phyloP scores from a whole-genome alignment of 345 rosid species.

The Noccaea bulbosa region DNA sequence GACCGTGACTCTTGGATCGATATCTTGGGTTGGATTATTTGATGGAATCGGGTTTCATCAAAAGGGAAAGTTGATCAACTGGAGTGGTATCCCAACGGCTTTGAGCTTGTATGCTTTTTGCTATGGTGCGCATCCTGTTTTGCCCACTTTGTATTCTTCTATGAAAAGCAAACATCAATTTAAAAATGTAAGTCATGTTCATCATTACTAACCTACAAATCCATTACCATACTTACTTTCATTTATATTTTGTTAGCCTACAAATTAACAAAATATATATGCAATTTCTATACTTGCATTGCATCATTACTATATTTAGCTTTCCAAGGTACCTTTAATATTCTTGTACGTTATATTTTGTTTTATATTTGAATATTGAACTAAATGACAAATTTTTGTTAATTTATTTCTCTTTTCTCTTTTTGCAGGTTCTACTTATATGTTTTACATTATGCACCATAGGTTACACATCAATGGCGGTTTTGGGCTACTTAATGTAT shows the following conservation, averaged over 20 bases:
- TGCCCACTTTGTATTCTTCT: constrained; percentile 57
- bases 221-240: not conserved
- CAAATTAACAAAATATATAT: too few relatives aligned
- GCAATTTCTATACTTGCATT: too few relatives aligned
- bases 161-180: constrained; percentile 53
- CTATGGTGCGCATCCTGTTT: constrained; percentile 52
- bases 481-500: constrained; percentile 50
- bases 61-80: constrained; percentile 43
- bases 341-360: not conserved
- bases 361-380: not conserved
- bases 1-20: constrained; percentile 44
- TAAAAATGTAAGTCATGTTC: constrained; percentile 42
- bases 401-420: not conserved
- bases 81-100: constrained; percentile 51
- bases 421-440: constrained; percentile 47
- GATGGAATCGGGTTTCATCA: constrained; percentile 47
- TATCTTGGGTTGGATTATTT: constrained; percentile 45
- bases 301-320: too few relatives aligned
- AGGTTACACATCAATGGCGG: constrained; percentile 50
- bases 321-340: too few relatives aligned
- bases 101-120: constrained; percentile 53
- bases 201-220: not conserved
- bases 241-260: not conserved
- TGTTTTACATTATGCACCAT: constrained; percentile 48
- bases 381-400: not conserved